Evolutionary conservation across 1,284 basidiomycete species (phyloP).

Genomic region (Fomitopsis betulina): DNA sequence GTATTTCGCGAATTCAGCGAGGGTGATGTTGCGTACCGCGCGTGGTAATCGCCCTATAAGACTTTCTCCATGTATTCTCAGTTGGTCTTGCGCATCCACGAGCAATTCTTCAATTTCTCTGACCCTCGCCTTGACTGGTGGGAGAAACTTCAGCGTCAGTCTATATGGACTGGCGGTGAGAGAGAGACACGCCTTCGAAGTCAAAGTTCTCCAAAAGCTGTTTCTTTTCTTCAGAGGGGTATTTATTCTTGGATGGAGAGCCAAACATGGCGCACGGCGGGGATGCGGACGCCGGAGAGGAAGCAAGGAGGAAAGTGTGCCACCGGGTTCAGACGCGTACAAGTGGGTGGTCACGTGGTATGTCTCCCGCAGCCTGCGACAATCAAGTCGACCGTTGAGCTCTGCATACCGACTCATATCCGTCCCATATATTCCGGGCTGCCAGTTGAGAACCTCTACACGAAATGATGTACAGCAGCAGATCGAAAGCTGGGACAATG

Average conservation of each 20-base stretch:
- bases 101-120: constrained; percentile 71
- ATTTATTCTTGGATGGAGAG: constrained; percentile 23
- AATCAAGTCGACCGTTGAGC: no score
- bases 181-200: constrained; percentile 53
- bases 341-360: background rate
- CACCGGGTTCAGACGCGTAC: background rate
- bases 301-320: background rate
- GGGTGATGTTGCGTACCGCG: constrained; percentile 62
- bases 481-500: background rate
- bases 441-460: no score
- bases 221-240: constrained; percentile 59
- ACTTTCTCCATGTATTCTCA: constrained; percentile 64
- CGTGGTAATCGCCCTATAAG: constrained; percentile 72
- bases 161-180: constrained; percentile 1
- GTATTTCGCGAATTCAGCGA: constrained; percentile 77
- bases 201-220: constrained; percentile 74
- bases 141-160: constrained; percentile 7
- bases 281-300: background rate
- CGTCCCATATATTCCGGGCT: no score
- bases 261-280: constrained; percentile 2
- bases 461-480: no score
- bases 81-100: constrained; percentile 63
- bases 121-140: constrained; percentile 61
- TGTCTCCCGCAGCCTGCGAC: no score
- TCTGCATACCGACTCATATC: no score